Evolutionary conservation across 257 asterid species (phyloP).

Genomic region (Knoxia roxburghii): DNA sequence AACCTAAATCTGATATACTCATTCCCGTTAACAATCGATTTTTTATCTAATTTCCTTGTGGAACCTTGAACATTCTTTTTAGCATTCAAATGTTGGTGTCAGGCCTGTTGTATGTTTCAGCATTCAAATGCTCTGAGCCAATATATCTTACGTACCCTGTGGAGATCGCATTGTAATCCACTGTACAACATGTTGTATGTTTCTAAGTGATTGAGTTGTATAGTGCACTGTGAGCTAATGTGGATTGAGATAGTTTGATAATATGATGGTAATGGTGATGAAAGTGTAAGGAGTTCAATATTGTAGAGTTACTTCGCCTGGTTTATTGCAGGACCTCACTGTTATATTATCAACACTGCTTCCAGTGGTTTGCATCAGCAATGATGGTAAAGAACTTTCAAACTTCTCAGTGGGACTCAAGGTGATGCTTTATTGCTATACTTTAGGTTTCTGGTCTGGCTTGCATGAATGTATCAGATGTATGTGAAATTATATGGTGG

Average conservation of each 20-base stretch:
- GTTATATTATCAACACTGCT: conserved; percentile 84
- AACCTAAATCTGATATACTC: background rate
- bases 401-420: conserved; percentile 76
- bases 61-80: conserved; percentile 26
- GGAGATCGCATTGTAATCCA: conserved; percentile 50
- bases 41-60: background rate
- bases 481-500: too few relatives aligned
- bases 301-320: conserved; percentile 18
- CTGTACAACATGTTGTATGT: background rate
- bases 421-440: conserved; percentile 34
- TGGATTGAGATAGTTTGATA: too few relatives aligned
- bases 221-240: background rate
- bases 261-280: background rate
- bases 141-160: conserved; percentile 52
- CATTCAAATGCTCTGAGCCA: conserved; percentile 70
- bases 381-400: conserved; percentile 60
- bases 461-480: too few relatives aligned
- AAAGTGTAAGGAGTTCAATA: background rate
- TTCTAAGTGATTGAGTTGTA: background rate
- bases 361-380: conserved; percentile 81
- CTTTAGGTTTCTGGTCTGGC: background rate
- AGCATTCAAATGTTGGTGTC: conserved; percentile 98
- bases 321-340: conserved; percentile 68
- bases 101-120: conserved; percentile 96
- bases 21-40: background rate